phyloP scores from a whole-genome alignment of 768 basidiomycete species.

The Tricholoma furcatifolium region DNA sequence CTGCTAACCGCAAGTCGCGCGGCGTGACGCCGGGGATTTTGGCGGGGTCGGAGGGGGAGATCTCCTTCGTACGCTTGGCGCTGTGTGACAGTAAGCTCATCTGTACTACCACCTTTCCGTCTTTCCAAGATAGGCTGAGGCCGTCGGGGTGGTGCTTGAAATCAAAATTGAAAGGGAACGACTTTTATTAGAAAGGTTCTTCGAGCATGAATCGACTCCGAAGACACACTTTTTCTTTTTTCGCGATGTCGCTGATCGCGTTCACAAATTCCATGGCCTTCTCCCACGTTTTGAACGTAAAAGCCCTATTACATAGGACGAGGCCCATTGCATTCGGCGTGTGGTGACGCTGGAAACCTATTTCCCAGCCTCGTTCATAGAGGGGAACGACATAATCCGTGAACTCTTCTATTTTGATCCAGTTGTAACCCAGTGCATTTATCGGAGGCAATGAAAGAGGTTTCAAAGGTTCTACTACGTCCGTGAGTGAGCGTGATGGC shows the following conservation, averaged over 20 bases:
- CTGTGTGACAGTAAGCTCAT: conserved; percentile 25
- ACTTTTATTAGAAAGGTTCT: neutral
- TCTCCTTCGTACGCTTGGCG: conserved; percentile 14
- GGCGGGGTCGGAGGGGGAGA: neutral
- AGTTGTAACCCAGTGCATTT: neutral
- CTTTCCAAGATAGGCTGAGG: conserved; percentile 15
- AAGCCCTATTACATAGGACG: conserved; percentile 14
- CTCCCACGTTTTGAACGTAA: conserved; percentile 18
- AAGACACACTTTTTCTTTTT: conserved; percentile 29
- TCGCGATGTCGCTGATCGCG: conserved; percentile 12
- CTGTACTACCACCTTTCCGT: conserved; percentile 11
- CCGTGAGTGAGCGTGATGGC: neutral
- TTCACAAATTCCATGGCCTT: conserved; percentile 19
- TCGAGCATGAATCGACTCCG: neutral
- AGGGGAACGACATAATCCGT: conserved; percentile 35
- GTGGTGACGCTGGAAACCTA: neutral
- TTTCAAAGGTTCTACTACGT: neutral
- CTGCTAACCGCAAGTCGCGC: conserved; percentile 51
- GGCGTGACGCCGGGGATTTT: conserved; percentile 41
- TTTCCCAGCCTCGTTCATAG: conserved; percentile 26
- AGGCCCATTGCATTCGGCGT: neutral
- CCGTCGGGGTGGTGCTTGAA: conserved; percentile 27
- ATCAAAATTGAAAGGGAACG: too few species aligned
- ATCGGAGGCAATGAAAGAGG: conserved; percentile 20
- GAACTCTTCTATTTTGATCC: conserved; percentile 31